Evolutionary conservation across 768 basidiomycete genomes (phyloP), one percentile per base, ranked within the genome.

Genomic region (Exidia glandulosa): DNA sequence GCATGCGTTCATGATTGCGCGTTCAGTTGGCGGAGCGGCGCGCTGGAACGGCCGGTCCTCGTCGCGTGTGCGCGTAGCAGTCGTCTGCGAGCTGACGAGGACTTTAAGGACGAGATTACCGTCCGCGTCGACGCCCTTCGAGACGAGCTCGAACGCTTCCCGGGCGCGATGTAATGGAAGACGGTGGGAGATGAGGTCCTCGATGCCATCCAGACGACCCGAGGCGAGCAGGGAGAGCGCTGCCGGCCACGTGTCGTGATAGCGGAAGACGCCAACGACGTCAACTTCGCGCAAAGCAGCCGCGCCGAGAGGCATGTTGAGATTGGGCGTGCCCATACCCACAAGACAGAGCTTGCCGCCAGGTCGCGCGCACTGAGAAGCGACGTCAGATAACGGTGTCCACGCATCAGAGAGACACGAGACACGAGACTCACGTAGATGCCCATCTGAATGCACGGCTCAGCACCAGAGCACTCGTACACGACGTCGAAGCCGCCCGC

Each of bases 401-500:
- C 57, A 47, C 32, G 60, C 36, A 57, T 60, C 36, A 33, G 56
- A 58, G 60, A 63, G 61, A 61, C 30, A 10, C n/a, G n/a, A n/a
- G n/a, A n/a, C n/a, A 56, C n/a, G n/a, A n/a, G 29, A 79, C 91
- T 78, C 75, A 94, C 91, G 74, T 89, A 83, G 63, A 94, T 80
- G 57, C 89, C 86, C 83, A 90, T 86, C 70, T 95, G 92, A 68
- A 95, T 91, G 68, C 89, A 91, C 34, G 84, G 79, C 71, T 95
- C 93, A 2, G 91, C 92, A 63, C 94, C 94, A 12, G 93, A 94
- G 73, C 94, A 98, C 72, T 98, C 94, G 67, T 94, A 90, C 56
- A 97, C 87, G 68, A 90, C 77, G 71, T 96, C 93, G 73, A 92
- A 95, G 32, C 95, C 95, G 30, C 90, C 85, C 27, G 77, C 76